These are phyloP conservation scores for Saitozyma podzolica DNA, from an alignment of 768 basidiomycete genomes.

Conservation along the genomic window DNA sequence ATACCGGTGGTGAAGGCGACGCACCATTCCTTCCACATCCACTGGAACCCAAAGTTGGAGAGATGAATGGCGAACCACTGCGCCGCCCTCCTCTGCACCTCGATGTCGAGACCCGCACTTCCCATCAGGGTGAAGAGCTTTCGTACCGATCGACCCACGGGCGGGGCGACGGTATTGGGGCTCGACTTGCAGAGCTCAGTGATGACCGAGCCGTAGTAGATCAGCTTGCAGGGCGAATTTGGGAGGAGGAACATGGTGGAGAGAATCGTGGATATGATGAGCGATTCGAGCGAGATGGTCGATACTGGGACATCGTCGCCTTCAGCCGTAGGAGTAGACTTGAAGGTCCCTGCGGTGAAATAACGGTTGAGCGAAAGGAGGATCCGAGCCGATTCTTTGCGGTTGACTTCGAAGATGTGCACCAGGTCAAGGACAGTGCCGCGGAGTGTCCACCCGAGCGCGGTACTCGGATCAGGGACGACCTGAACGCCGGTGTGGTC, in stretches of 20 bases:
- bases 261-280: conserved; percentile 79
- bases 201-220: conserved; percentile 85
- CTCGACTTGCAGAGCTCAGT: conserved; percentile 94
- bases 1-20: conserved; percentile 31
- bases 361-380: conserved; percentile 84
- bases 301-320: conserved; percentile 63
- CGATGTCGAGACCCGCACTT: conserved; percentile 77
- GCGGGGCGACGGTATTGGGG: conserved; percentile 87
- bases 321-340: conserved; percentile 63
- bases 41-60: conserved; percentile 96
- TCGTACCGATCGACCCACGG: conserved; percentile 92
- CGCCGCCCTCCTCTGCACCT: conserved; percentile 74
- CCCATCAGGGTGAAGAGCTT: conserved; percentile 77
- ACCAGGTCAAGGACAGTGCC: conserved; percentile 72
- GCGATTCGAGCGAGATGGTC: conserved; percentile 85
- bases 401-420: conserved; percentile 90
- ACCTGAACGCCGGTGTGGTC: conserved; percentile 56
- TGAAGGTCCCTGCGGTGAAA: conserved; percentile 80
- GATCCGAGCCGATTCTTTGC: conserved; percentile 88
- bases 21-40: conserved; percentile 99
- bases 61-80: conserved; percentile 97
- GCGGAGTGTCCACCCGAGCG: conserved; percentile 76
- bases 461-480: conserved; percentile 71
- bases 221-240: conserved; percentile 68
- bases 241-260: conserved; percentile 75